Conservation (phyloP, 192 early-diverging fungal species). For the Jimgerdemannia flammicorona region DNA sequence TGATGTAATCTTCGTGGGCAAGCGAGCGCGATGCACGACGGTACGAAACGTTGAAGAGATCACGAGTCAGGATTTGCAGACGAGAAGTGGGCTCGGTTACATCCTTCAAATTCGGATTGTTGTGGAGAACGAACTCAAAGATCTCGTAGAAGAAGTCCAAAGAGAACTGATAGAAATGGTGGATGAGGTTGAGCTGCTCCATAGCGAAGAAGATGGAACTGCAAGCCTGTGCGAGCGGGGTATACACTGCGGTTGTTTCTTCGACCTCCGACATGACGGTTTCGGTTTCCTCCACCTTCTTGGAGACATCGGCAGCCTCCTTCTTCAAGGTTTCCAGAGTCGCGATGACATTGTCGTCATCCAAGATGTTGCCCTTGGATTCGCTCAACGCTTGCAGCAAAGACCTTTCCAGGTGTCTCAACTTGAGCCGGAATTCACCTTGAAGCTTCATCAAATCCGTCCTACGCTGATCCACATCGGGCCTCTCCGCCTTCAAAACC, state of each 20-base stretch:
- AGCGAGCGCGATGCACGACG: slow-evolving; percentile 77
- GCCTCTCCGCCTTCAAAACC: slow-evolving; percentile 91
- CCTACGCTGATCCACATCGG: slow-evolving; percentile 92
- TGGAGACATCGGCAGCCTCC: slow-evolving; percentile 92
- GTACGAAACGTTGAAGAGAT: slow-evolving; percentile 83
- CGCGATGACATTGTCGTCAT: slow-evolving; percentile 92
- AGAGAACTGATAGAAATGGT: slow-evolving; percentile 99
- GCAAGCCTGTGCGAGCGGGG: slow-evolving; percentile 88
- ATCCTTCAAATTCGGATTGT: slow-evolving; percentile 62
- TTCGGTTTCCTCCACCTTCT: slow-evolving; percentile 93
- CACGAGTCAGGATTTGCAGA: slow-evolving; percentile 68
- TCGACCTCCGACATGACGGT: slow-evolving; percentile 95
- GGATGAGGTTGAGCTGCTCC: slow-evolving; percentile 84
- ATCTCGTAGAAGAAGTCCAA: slow-evolving; percentile 94
- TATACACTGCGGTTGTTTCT: slow-evolving; percentile 81
- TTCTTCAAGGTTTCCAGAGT: slow-evolving; percentile 95
- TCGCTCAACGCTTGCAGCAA: slow-evolving; percentile 92
- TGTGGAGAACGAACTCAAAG: slow-evolving; percentile 82
- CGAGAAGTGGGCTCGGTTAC: slow-evolving; percentile 67
- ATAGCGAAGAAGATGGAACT: slow-evolving; percentile 95
- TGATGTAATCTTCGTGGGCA: slow-evolving; percentile 89
- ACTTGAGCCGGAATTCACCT: slow-evolving; percentile 92
- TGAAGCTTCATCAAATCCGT: slow-evolving; percentile 91
- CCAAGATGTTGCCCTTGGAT: slow-evolving; percentile 94
- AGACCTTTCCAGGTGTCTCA: slow-evolving; percentile 91